Evolutionary conservation across 2,329 filamentous ascomycete genomes (phyloP).

Genomic region (Periglandula ipomoeae): DNA sequence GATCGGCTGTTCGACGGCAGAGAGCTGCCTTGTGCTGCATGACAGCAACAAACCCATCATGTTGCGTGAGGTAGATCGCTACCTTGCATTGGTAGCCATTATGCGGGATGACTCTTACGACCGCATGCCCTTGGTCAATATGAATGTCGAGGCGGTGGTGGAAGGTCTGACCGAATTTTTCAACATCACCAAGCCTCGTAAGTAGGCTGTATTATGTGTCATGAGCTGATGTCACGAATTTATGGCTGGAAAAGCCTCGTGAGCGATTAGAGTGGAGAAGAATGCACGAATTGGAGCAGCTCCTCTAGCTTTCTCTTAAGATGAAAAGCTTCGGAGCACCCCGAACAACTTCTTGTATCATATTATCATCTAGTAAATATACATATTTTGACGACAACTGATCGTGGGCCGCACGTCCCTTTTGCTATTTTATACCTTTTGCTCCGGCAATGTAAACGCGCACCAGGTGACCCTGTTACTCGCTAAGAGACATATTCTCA

Average conservation of each 20-base stretch:
- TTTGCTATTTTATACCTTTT: not conserved
- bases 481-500: conserved; percentile 41
- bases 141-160: conserved; percentile 78
- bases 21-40: conserved; percentile 59
- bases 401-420: not conserved
- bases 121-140: conserved; percentile 75
- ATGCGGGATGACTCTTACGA: conserved; percentile 81
- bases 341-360: not conserved
- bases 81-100: conserved; percentile 73
- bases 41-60: conserved; percentile 56
- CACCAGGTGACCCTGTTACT: conserved; percentile 37
- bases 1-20: conserved; percentile 54
- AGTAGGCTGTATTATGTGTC: conserved; percentile 13
- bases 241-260: not conserved
- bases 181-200: conserved; percentile 54
- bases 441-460: conserved; percentile 33
- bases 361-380: not conserved
- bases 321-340: not conserved
- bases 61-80: conserved; percentile 61
- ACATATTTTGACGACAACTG: not conserved
- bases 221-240: not conserved
- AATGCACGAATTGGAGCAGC: not conserved
- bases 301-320: not conserved
- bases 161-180: conserved; percentile 74
- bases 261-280: not conserved